These are phyloP conservation scores for Colletotrichum higginsianum DNA, from an alignment of 2,329 filamentous ascomycete species.

Conservation along the genomic window DNA sequence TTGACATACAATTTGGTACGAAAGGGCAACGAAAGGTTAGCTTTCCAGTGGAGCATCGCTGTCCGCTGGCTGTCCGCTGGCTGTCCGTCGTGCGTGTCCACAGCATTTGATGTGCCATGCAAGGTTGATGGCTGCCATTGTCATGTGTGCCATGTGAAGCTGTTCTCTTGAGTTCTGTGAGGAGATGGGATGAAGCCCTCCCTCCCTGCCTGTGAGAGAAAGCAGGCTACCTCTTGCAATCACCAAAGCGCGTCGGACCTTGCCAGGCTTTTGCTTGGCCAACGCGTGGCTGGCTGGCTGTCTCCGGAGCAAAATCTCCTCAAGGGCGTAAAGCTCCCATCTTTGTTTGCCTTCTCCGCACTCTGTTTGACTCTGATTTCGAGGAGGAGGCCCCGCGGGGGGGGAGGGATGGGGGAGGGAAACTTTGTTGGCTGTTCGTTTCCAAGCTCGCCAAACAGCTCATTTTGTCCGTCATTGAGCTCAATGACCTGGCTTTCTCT, in stretches of 20 bases:
- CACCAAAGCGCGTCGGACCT: neutral
- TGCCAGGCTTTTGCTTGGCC: neutral
- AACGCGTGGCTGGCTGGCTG: conserved; percentile 8
- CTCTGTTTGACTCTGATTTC: conserved; percentile 6
- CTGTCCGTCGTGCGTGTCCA: conserved; percentile 1
- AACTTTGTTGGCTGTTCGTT: conserved; percentile 3
- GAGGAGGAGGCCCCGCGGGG: too few relatives aligned
- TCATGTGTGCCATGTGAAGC: neutral
- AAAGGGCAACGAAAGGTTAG: conserved; percentile 16
- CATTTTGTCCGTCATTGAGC: conserved; percentile 4
- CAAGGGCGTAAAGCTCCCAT: conserved; percentile 1
- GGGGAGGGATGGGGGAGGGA: too few relatives aligned
- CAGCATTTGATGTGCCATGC: conserved; percentile 2
- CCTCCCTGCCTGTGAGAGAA: neutral
- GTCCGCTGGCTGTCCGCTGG: conserved; percentile 6
- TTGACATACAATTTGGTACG: neutral
- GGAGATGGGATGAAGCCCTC: conserved; percentile 5
- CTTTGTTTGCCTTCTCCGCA: conserved; percentile 31
- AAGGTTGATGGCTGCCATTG: conserved; percentile 21
- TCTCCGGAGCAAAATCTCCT: conserved; percentile 37
- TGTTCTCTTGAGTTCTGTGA: neutral
- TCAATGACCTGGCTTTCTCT: neutral
- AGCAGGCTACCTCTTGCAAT: neutral
- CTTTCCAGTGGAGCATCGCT: conserved; percentile 30
- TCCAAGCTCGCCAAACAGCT: neutral